These are phyloP conservation scores for Boletus subcaerulescens DNA, from an alignment of 768 basidiomycete genomes.

Conservation along the genomic window DNA sequence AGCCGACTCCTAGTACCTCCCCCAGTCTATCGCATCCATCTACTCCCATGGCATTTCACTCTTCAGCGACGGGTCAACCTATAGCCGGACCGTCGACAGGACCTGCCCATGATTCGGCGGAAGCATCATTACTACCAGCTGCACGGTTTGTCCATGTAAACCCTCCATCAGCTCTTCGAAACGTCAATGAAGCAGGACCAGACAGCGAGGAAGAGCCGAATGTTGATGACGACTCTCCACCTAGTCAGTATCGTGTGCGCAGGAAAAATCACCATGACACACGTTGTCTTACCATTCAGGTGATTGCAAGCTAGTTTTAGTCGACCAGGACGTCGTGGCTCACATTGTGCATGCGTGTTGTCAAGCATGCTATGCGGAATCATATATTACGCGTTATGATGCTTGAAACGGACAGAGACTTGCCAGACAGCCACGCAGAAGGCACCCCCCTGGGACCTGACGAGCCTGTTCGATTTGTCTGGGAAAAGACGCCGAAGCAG, in stretches of 20 bases:
- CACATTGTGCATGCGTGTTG: neutral
- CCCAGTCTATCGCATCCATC: constrained; percentile 30
- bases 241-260: constrained; percentile 35
- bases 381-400: constrained; percentile 64
- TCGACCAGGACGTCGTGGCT: neutral
- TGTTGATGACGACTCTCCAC: constrained; percentile 35
- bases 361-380: constrained; percentile 66
- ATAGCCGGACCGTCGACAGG: constrained; percentile 9
- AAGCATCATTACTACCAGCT: constrained; percentile 8
- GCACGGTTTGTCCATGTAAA: constrained; percentile 22
- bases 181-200: constrained; percentile 31
- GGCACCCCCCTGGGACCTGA: constrained; percentile 41
- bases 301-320: constrained; percentile 26
- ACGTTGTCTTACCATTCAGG: constrained; percentile 66
- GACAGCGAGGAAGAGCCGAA: constrained; percentile 39
- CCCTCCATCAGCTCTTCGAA: constrained; percentile 5
- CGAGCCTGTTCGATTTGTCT: constrained; percentile 72
- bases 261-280: constrained; percentile 61
- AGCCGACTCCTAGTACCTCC: constrained; percentile 30
- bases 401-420: constrained; percentile 49
- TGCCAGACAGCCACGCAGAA: constrained; percentile 64
- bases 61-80: constrained; percentile 11
- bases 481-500: constrained; percentile 75
- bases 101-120: neutral
- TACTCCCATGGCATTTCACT: constrained; percentile 23